phyloP scores from a whole-genome alignment of 78 protist genomes.

The Tieghemostelium lacteum region DNA sequence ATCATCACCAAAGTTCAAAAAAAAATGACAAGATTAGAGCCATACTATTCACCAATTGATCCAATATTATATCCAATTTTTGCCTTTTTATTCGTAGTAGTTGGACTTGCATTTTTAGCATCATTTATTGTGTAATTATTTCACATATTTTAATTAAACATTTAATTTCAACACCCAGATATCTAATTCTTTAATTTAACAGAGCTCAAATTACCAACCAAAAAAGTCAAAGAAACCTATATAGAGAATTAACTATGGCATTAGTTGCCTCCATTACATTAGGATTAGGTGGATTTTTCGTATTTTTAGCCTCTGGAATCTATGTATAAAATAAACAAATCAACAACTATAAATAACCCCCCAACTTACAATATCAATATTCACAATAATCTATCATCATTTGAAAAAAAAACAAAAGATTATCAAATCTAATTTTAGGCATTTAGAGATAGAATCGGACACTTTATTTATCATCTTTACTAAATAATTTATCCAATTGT shows the following conservation, averaged over 20 bases:
- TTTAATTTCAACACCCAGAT: background rate
- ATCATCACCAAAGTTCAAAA: background rate
- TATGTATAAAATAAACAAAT: no score
- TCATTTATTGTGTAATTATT: constrained; percentile 45
- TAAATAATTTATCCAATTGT: constrained; percentile 59
- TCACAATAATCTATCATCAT: no score
- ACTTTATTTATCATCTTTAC: constrained; percentile 17
- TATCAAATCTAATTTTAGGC: no score
- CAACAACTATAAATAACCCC: no score
- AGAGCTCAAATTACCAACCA: constrained; percentile 33
- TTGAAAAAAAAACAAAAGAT: no score
- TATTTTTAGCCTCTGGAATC: constrained; percentile 56
- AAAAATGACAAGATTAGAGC: constrained; percentile 2
- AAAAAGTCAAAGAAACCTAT: constrained; percentile 26
- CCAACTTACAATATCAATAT: no score
- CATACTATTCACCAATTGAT: constrained; percentile 58
- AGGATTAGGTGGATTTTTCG: constrained; percentile 69
- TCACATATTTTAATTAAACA: background rate
- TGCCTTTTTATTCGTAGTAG: constrained; percentile 41
- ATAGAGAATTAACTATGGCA: constrained; percentile 32
- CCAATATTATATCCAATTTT: constrained; percentile 39
- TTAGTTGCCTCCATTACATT: constrained; percentile 37
- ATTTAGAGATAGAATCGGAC: no score
- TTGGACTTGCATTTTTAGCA: constrained; percentile 67
- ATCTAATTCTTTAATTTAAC: background rate